A percentile compares a stretch with the other conserved stretches of the same genome.
These are phyloP conservation scores for Pythium dissotocum DNA, from an alignment of 352 stramenopile genomes.

Conservation along the genomic window DNA sequence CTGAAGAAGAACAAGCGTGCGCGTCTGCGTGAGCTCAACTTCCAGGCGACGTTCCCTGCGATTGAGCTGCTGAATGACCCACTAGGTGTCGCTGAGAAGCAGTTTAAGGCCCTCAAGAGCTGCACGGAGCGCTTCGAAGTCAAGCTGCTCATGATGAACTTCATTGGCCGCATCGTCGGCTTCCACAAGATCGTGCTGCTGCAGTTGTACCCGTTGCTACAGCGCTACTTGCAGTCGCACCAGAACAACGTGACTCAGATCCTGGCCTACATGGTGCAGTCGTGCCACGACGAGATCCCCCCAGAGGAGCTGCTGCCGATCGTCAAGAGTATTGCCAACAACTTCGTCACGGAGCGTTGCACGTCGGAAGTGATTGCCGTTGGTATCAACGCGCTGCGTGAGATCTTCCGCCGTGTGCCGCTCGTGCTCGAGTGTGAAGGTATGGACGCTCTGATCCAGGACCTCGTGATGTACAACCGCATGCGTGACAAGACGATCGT, in stretches of 20 bases:
- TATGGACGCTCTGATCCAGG: constrained; percentile 88
- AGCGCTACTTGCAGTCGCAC: constrained; percentile 90
- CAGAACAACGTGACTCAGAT: constrained; percentile 93
- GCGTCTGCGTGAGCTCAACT: constrained; percentile 73
- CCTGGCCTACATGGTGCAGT: constrained; percentile 97
- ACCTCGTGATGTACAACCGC: constrained; percentile 96
- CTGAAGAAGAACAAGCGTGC: constrained; percentile 91
- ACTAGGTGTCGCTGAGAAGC: constrained; percentile 92
- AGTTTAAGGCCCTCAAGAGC: constrained; percentile 91
- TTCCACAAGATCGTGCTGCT: constrained; percentile 98
- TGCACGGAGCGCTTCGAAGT: constrained; percentile 92
- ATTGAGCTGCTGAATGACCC: constrained; percentile 98
- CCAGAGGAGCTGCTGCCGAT: constrained; percentile 96
- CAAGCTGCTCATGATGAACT: constrained; percentile 99
- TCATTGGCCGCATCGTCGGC: constrained; percentile 96
- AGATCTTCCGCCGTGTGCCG: constrained; percentile 94
- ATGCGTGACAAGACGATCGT: constrained; percentile 96
- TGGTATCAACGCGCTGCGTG: constrained; percentile 96
- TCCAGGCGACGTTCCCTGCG: constrained; percentile 91
- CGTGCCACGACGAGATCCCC: constrained; percentile 96
- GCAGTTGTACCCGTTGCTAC: constrained; percentile 95
- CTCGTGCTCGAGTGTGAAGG: constrained; percentile 93
- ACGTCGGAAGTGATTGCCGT: constrained; percentile 96
- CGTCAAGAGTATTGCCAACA: constrained; percentile 97
- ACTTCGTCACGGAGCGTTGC: constrained; percentile 97